Evolutionary conservation across 495 filamentous ascomycete genomes (phyloP).

Genomic region (Penicillium samsonianum): DNA sequence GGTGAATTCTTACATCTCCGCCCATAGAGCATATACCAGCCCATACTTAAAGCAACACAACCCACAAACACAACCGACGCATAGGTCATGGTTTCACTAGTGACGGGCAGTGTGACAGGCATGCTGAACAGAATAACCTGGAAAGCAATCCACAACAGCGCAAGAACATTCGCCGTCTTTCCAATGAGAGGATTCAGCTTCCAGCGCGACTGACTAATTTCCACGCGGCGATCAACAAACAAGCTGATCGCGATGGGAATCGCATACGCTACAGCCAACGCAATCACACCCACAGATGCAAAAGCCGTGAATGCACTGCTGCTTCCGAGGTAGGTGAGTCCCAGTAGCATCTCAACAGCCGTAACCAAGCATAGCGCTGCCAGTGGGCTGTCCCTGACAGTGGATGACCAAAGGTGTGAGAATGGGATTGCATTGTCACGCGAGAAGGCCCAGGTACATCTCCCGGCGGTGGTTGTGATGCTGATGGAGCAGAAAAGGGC

Average conservation of each 20-base stretch:
- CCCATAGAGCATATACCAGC: constrained; percentile 68
- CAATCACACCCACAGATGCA: constrained; percentile 58
- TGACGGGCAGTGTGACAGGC: constrained; percentile 40
- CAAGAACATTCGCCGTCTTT: constrained; percentile 49
- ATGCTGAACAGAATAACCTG: constrained; percentile 39
- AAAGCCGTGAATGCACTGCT: constrained; percentile 60
- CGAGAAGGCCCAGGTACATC: constrained; percentile 70
- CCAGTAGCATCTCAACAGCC: constrained; percentile 52
- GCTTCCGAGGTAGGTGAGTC: constrained; percentile 57
- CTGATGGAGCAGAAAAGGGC: constrained; percentile 63
- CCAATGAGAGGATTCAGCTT: constrained; percentile 53
- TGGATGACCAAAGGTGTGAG: constrained; percentile 53
- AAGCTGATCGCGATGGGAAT: constrained; percentile 52
- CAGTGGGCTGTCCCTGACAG: constrained; percentile 51
- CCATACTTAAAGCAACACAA: constrained; percentile 48
- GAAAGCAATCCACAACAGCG: constrained; percentile 47
- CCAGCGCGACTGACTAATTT: constrained; percentile 51
- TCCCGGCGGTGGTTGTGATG: constrained; percentile 65
- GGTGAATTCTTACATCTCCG: neutral
- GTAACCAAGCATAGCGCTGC: constrained; percentile 50
- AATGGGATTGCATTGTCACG: constrained; percentile 58
- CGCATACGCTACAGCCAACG: constrained; percentile 55
- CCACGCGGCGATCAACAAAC: constrained; percentile 41
- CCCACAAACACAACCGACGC: constrained; percentile 59
- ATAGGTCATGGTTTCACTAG: constrained; percentile 50